A percentile compares a stretch with the other conserved stretches of the same genome.
Conservation (phyloP, 768 basidiomycete species). For the Thelephora aurantiotincta region DNA sequence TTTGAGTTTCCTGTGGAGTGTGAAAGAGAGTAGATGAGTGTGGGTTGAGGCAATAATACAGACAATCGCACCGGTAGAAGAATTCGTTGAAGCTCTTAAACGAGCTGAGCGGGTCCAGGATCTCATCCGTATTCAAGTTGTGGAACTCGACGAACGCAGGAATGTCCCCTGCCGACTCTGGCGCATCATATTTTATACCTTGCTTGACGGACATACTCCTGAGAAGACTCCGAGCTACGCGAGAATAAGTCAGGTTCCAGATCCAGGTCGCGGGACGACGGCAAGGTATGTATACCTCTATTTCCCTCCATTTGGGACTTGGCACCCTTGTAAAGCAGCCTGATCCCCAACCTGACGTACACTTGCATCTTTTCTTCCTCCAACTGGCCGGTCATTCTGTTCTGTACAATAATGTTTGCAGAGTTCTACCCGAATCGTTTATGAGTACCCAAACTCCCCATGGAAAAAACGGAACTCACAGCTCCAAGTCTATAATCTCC, state of each 20-base stretch:
- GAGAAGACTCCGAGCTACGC: slow-evolving; percentile 63
- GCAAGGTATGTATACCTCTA: slow-evolving; percentile 37
- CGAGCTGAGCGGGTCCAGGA: slow-evolving; percentile 66
- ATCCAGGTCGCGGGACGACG: not conserved
- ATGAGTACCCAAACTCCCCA: not conserved
- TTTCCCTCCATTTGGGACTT: slow-evolving; percentile 81
- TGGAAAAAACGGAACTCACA: slow-evolving; percentile 28
- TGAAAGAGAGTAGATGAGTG: not conserved
- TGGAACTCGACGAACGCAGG: slow-evolving; percentile 84
- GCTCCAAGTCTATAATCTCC: slow-evolving; percentile 88
- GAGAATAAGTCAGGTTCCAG: not conserved
- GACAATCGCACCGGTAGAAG: slow-evolving; percentile 49
- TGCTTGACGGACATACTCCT: slow-evolving; percentile 89
- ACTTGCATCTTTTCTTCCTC: slow-evolving; percentile 98
- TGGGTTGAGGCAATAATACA: not conserved
- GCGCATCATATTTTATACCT: slow-evolving; percentile 82
- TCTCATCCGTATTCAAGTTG: slow-evolving; percentile 68
- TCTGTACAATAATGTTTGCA: slow-evolving; percentile 97
- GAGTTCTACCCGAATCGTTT: slow-evolving; percentile 47
- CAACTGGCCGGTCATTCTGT: slow-evolving; percentile 78
- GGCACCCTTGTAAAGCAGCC: slow-evolving; percentile 85
- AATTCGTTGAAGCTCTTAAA: slow-evolving; percentile 93
- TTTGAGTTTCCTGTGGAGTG: slow-evolving; percentile 64
- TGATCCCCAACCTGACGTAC: slow-evolving; percentile 86
- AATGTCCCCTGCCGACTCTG: slow-evolving; percentile 76